Evolutionary conservation across 768 basidiomycete species (phyloP).

Genomic region (Mycena haematopus): DNA sequence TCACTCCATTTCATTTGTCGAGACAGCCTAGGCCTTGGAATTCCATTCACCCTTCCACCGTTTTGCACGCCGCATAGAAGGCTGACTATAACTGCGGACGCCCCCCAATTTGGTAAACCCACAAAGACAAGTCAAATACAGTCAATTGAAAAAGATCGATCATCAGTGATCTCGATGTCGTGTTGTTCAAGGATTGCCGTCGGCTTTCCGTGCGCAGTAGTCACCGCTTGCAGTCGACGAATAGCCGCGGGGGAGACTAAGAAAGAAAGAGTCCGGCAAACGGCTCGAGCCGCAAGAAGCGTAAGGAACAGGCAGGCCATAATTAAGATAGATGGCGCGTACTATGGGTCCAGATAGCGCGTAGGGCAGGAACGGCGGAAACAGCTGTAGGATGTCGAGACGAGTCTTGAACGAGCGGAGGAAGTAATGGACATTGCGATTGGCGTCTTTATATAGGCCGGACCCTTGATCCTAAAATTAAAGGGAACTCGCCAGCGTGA

Average conservation of each 20-base stretch:
- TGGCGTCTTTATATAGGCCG: conserved; percentile 7
- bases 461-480: not conserved
- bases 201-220: conserved; percentile 22
- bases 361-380: no score
- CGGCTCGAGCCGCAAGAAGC: not conserved
- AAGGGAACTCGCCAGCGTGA: not conserved
- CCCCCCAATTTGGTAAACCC: conserved; percentile 5
- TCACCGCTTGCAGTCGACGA: not conserved
- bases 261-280: no score
- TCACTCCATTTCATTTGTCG: no score
- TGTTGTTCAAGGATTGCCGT: conserved; percentile 16
- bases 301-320: not conserved
- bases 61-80: not conserved
- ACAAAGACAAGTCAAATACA: not conserved
- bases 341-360: not conserved
- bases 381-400: not conserved
- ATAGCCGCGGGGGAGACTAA: no score
- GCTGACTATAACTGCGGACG: conserved; percentile 10
- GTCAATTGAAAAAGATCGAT: conserved; percentile 14
- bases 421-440: not conserved
- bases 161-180: conserved; percentile 6
- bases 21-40: not conserved
- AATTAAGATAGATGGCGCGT: no score
- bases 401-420: not conserved
- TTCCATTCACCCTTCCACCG: conserved; percentile 1